Conservation (phyloP, 768 basidiomycete species). For the Boletus sensibilis region DNA sequence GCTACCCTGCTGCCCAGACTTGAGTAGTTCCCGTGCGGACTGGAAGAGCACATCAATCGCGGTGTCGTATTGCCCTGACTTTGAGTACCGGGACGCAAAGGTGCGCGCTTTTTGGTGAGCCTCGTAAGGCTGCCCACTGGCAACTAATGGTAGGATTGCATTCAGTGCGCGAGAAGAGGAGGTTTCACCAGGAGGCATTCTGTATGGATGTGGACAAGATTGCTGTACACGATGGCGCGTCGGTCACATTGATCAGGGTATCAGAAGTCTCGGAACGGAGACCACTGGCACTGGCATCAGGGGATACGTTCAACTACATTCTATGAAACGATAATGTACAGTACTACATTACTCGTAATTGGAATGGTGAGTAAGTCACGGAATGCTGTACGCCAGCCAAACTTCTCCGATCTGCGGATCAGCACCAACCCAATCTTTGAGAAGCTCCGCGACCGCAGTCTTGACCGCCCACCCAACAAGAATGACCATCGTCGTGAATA, state of each 20-base stretch:
- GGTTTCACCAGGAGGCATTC: conserved; percentile 26
- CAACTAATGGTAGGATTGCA: conserved; percentile 73
- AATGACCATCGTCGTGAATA: conserved; percentile 74
- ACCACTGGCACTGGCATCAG: conserved; percentile 11
- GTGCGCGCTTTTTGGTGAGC: conserved; percentile 97
- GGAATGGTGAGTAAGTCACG: conserved; percentile 35
- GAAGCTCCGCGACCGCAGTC: conserved; percentile 56
- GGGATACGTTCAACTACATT: neutral
- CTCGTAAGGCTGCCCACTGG: conserved; percentile 74
- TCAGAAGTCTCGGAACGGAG: conserved; percentile 19
- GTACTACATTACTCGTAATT: neutral
- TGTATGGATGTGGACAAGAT: conserved; percentile 11
- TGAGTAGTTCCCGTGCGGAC: conserved; percentile 82
- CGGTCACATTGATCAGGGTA: conserved; percentile 14
- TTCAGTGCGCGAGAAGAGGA: conserved; percentile 67
- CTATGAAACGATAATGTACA: neutral
- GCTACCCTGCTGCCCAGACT: conserved; percentile 84
- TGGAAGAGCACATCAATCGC: conserved; percentile 95
- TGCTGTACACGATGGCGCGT: neutral
- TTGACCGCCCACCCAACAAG: conserved; percentile 72
- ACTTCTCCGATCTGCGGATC: conserved; percentile 57
- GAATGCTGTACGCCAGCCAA: conserved; percentile 84
- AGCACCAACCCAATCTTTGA: conserved; percentile 67
- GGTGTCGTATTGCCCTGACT: conserved; percentile 76
- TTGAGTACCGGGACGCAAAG: conserved; percentile 84